Evolutionary conservation across 73 alveolate genomes (phyloP).

Genomic region (Paramecium caudatum): DNA sequence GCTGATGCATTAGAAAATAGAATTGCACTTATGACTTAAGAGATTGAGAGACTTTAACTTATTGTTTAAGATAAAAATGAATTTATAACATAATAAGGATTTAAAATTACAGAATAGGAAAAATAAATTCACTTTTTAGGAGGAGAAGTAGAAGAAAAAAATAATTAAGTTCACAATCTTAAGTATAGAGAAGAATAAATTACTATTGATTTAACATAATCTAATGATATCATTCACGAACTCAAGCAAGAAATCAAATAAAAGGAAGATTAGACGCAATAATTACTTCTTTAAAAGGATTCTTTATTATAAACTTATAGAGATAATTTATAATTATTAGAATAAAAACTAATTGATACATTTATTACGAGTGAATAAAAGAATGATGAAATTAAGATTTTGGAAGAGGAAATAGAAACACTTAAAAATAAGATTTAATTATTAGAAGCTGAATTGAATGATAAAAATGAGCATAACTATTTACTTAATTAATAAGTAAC

Average conservation of each 20-base stretch:
- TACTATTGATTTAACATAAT: not conserved
- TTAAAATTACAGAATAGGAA: not conserved
- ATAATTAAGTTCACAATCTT: not conserved
- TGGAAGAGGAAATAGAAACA: not conserved
- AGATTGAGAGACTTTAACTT: not conserved
- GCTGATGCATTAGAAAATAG: not conserved
- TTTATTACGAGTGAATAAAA: not conserved
- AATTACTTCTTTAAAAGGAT: not conserved
- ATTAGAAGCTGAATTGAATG: not conserved
- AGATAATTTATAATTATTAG: not conserved
- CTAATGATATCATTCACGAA: not conserved
- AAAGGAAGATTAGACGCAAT: not conserved
- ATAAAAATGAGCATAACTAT: not conserved
- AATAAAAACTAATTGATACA: not conserved
- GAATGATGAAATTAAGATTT: not conserved
- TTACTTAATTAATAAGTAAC: not conserved
- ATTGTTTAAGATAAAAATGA: not conserved
- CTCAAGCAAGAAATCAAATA: not conserved
- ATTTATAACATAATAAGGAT: not conserved
- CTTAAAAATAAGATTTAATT: not conserved
- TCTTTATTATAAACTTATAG: not conserved
- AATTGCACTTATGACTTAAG: not conserved
- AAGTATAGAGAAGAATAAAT: not conserved
- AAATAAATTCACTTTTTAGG: not conserved
- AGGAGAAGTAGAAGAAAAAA: conserved; percentile 6